These are phyloP conservation scores for Epichloe coenophiala DNA, from an alignment of 2,329 filamentous ascomycete species.

Conservation along the genomic window DNA sequence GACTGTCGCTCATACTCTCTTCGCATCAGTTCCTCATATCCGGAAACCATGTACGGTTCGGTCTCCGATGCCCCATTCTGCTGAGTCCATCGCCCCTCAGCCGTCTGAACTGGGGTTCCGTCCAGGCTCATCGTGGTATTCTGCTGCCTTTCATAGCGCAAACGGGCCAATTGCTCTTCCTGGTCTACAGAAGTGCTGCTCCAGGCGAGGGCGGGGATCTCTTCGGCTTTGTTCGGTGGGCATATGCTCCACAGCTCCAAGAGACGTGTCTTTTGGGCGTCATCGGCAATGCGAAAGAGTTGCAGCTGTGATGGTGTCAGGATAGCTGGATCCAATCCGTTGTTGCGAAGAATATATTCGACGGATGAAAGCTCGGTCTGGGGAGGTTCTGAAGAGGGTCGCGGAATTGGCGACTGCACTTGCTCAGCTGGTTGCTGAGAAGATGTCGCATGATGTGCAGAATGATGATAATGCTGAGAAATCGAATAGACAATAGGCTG, in stretches of 20 bases:
- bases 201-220: constrained; percentile 40
- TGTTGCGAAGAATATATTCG: constrained; percentile 45
- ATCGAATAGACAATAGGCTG: constrained; percentile 54
- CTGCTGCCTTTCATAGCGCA: constrained; percentile 42
- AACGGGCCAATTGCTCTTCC: constrained; percentile 43
- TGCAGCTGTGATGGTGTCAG: constrained; percentile 64
- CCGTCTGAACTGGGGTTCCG: constrained; percentile 36
- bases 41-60: constrained; percentile 75
- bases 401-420: constrained; percentile 22
- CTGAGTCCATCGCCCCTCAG: constrained; percentile 38
- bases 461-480: constrained; percentile 76
- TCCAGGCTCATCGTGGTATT: constrained; percentile 38
- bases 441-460: constrained; percentile 42
- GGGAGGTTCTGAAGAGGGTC: constrained; percentile 37
- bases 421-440: constrained; percentile 14
- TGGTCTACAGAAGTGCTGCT: constrained; percentile 40
- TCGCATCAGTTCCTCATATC: constrained; percentile 59
- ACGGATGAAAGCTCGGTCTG: constrained; percentile 34
- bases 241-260: constrained; percentile 78
- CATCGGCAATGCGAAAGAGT: constrained; percentile 64
- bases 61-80: constrained; percentile 28
- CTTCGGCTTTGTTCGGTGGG: constrained; percentile 46
- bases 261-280: constrained; percentile 58
- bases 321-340: constrained; percentile 55
- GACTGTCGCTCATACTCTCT: constrained; percentile 42